phyloP scores from a whole-genome alignment of 176 grass and related monocot genomes.

The Puccinellia tenuiflora region DNA sequence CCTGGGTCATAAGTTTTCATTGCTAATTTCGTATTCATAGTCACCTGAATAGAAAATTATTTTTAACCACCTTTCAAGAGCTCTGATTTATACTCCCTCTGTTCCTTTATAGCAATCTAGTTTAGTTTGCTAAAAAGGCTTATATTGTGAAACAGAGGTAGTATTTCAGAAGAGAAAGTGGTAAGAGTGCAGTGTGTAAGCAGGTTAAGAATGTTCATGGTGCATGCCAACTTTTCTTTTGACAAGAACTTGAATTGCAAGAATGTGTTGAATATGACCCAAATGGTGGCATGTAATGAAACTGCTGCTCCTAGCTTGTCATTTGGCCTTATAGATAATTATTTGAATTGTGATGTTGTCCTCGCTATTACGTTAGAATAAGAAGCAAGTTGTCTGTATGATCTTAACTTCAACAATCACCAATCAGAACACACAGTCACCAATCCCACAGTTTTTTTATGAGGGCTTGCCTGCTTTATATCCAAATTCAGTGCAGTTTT shows the following conservation, averaged over 20 bases:
- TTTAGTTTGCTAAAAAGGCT: too few species aligned
- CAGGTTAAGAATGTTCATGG: not conserved
- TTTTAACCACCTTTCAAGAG: not conserved
- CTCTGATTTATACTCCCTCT: too few species aligned
- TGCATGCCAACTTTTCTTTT: not conserved
- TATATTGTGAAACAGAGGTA: too few species aligned
- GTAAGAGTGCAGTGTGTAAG: not conserved
- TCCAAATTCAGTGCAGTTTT: not conserved
- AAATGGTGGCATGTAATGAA: not conserved
- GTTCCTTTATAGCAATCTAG: too few species aligned
- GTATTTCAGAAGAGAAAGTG: not conserved
- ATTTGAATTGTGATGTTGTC: not conserved
- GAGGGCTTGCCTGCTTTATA: not conserved
- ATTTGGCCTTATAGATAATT: constrained; percentile 1
- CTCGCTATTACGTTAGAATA: not conserved
- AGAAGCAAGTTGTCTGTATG: not conserved
- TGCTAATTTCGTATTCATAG: not conserved
- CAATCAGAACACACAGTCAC: not conserved
- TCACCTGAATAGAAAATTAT: not conserved
- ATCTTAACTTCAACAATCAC: not conserved
- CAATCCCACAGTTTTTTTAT: not conserved
- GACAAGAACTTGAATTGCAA: not conserved
- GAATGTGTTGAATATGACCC: not conserved
- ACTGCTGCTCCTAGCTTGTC: not conserved
- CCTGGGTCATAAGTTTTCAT: not conserved